phyloP scores from a whole-genome alignment of 176 grass and related monocot species.

The Poa pratensis region DNA sequence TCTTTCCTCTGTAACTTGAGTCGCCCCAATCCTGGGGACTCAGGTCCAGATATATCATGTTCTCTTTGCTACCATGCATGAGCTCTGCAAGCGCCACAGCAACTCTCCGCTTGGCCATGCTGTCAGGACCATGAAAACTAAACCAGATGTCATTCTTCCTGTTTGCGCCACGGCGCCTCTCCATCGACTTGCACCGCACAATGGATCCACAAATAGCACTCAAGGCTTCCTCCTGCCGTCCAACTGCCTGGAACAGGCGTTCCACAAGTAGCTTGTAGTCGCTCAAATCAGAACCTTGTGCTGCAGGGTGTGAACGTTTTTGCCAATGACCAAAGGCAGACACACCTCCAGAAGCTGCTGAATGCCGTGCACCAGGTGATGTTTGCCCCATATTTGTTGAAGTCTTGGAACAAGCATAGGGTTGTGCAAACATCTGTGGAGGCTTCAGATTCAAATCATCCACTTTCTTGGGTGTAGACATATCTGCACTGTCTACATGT shows the following conservation, averaged over 20 bases:
- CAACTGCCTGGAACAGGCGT: slow-evolving; percentile 68
- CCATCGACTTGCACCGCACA: slow-evolving; percentile 40
- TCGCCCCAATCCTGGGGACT: slow-evolving; percentile 49
- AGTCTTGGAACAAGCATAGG: slow-evolving; percentile 36
- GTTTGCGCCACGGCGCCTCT: slow-evolving; percentile 52
- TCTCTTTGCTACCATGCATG: slow-evolving; percentile 63
- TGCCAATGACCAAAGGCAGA: slow-evolving; percentile 66
- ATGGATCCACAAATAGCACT: slow-evolving; percentile 64
- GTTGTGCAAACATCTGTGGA: slow-evolving; percentile 34
- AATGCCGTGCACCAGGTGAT: slow-evolving; percentile 41
- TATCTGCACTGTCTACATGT: slow-evolving; percentile 33
- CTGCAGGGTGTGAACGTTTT: slow-evolving; percentile 33
- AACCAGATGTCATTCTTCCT: slow-evolving; percentile 86
- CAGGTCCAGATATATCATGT: slow-evolving; percentile 78
- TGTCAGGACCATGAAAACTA: slow-evolving; percentile 77
- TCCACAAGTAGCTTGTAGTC: slow-evolving; percentile 74
- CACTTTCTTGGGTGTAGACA: slow-evolving; percentile 43
- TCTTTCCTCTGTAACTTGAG: slow-evolving; percentile 69
- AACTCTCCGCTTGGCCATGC: slow-evolving; percentile 64
- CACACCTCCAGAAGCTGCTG: slow-evolving; percentile 40
- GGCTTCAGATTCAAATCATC: slow-evolving; percentile 48
- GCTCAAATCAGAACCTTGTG: slow-evolving; percentile 55
- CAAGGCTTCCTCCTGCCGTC: slow-evolving; percentile 85
- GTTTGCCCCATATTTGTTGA: slow-evolving; percentile 40
- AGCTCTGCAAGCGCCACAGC: slow-evolving; percentile 80